Evolutionary conservation across 331 rosid species (phyloP).

Genomic region (Pyracantha coccinea): DNA sequence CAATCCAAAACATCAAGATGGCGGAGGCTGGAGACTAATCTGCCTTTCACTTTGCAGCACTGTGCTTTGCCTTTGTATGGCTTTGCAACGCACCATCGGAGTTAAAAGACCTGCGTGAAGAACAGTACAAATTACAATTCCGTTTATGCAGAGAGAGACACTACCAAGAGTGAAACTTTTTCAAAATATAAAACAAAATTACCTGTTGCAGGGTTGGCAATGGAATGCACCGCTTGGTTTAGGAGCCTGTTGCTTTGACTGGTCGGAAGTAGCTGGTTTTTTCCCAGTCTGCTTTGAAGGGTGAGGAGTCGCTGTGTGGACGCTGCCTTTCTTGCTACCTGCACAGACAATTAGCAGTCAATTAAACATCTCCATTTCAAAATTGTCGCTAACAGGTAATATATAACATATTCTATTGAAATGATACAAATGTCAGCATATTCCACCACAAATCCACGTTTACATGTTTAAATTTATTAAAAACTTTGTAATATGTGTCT

Average conservation of each 20-base stretch:
- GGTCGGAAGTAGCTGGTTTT: slow-evolving; percentile 18
- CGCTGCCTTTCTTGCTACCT: slow-evolving; percentile 36
- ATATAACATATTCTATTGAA: not conserved
- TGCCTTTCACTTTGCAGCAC: slow-evolving; percentile 27
- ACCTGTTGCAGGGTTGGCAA: slow-evolving; percentile 61
- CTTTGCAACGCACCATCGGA: slow-evolving; percentile 47
- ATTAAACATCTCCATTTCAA: not conserved
- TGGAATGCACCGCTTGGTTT: slow-evolving; percentile 33
- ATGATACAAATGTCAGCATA: not conserved
- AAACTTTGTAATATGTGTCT: not conserved
- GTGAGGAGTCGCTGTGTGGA: slow-evolving; percentile 54
- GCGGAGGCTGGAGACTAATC: not conserved
- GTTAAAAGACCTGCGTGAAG: slow-evolving; percentile 47
- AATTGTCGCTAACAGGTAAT: not conserved
- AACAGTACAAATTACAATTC: not conserved
- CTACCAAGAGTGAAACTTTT: not conserved
- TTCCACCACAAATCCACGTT: not conserved
- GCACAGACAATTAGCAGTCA: not conserved
- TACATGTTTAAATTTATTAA: not conserved
- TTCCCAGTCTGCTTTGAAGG: slow-evolving; percentile 52
- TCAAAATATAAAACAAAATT: not conserved
- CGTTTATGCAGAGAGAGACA: too few species aligned
- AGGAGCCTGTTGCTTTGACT: slow-evolving; percentile 30
- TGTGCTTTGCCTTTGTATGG: slow-evolving; percentile 60
- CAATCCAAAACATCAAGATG: not conserved